Evolutionary conservation across 768 basidiomycete species (phyloP).

Genomic region (Termitomyces sp.): DNA sequence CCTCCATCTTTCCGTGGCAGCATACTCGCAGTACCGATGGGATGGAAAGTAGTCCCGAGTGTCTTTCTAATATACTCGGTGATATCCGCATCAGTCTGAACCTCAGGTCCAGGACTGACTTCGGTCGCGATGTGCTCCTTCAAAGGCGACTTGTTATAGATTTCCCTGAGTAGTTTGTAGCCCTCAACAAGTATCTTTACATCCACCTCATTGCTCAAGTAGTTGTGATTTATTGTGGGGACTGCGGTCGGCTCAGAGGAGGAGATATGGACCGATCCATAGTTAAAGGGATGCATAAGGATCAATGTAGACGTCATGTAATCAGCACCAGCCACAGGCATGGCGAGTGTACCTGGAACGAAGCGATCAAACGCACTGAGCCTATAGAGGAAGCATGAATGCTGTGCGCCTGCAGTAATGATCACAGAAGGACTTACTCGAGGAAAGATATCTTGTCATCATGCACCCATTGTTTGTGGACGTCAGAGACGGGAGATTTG

Average conservation of each 20-base stretch:
- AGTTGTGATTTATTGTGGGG: conserved; percentile 13
- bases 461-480: neutral
- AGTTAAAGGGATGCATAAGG: conserved; percentile 30
- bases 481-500: neutral
- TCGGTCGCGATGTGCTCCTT: neutral
- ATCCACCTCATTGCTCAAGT: conserved; percentile 17
- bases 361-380: neutral
- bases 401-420: too few relatives aligned
- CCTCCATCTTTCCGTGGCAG: conserved; percentile 21
- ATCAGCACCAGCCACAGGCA: conserved; percentile 12
- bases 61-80: neutral
- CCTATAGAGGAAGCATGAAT: neutral
- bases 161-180: conserved; percentile 12
- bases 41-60: neutral
- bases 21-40: conserved; percentile 3
- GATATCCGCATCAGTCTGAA: conserved; percentile 1
- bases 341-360: neutral
- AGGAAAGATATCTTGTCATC: conserved; percentile 1
- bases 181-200: conserved; percentile 17
- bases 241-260: conserved; percentile 11
- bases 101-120: neutral
- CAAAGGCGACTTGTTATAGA: conserved; percentile 3
- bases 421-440: neutral
- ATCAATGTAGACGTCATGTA: conserved; percentile 16
- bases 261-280: conserved; percentile 30